These are phyloP conservation scores for Sporothrix euskadiensis DNA, from an alignment of 2,329 filamentous ascomycete species.

Conservation along the genomic window DNA sequence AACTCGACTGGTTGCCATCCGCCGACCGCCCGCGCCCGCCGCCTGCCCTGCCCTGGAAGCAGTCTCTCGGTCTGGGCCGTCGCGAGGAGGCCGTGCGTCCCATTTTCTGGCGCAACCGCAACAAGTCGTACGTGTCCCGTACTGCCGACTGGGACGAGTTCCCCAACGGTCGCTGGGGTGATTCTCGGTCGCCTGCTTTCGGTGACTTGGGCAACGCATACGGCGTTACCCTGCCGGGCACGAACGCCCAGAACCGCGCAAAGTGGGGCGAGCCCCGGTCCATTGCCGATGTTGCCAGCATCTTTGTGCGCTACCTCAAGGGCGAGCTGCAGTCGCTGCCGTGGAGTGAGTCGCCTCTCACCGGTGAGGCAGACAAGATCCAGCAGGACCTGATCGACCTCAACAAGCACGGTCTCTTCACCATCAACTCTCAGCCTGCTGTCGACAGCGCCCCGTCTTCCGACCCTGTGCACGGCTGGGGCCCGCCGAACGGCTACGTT, in stretches of 20 bases:
- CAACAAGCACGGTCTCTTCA: slow-evolving; percentile 84
- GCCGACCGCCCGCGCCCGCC: slow-evolving; percentile 70
- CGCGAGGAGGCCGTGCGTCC: slow-evolving; percentile 94
- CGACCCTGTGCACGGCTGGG: slow-evolving; percentile 88
- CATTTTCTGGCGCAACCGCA: slow-evolving; percentile 97
- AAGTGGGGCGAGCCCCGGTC: slow-evolving; percentile 86
- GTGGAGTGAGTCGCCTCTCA: slow-evolving; percentile 91
- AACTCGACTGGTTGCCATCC: slow-evolving; percentile 78
- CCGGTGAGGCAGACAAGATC: slow-evolving; percentile 77
- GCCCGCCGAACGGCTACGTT: slow-evolving; percentile 90
- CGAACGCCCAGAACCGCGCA: slow-evolving; percentile 93
- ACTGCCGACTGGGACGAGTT: slow-evolving; percentile 99
- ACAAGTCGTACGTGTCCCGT: slow-evolving; percentile 90
- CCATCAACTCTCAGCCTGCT: slow-evolving; percentile 96
- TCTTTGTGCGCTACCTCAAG: slow-evolving; percentile 84
- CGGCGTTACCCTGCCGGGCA: slow-evolving; percentile 88
- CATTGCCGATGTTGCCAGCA: slow-evolving; percentile 74
- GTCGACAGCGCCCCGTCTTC: slow-evolving; percentile 88
- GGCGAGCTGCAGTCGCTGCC: slow-evolving; percentile 79
- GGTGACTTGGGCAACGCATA: slow-evolving; percentile 92
- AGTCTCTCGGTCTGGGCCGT: slow-evolving; percentile 84
- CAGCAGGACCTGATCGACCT: slow-evolving; percentile 74
- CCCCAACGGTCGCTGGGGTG: slow-evolving; percentile 97
- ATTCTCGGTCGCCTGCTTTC: slow-evolving; percentile 92
- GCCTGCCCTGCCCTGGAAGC: slow-evolving; percentile 93